Conservation (phyloP, 208 protist genomes). For the Leishmania guyanensis region DNA sequence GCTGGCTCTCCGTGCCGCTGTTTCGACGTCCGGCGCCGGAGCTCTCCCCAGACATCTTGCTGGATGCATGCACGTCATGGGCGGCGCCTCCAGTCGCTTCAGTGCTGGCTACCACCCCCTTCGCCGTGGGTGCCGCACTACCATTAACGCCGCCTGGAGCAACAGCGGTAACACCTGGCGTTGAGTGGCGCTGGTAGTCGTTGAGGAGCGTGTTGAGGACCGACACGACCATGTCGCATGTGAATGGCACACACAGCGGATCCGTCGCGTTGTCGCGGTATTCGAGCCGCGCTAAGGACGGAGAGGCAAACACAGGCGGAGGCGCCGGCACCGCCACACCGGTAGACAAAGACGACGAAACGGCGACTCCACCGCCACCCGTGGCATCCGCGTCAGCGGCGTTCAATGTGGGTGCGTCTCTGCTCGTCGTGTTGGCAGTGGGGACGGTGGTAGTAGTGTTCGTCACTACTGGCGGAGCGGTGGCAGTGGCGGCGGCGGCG, state of each 20-base stretch:
- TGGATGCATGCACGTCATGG: not conserved
- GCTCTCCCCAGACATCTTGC: not conserved
- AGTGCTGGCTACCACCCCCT: not conserved
- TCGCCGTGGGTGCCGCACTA: not conserved
- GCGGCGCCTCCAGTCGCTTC: not conserved
- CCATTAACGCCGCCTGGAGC: not conserved
- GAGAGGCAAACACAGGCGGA: conserved; percentile 60
- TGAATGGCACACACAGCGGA: conserved; percentile 56
- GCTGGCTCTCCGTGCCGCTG: not conserved
- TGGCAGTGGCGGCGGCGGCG: conserved; percentile 10
- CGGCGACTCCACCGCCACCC: not conserved
- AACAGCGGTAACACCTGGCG: not conserved
- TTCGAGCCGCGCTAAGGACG: conserved; percentile 40
- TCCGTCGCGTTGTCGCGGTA: conserved; percentile 58
- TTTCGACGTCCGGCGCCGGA: not conserved
- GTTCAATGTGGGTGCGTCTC: not conserved
- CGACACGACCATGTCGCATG: conserved; percentile 15
- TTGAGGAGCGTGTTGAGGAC: not conserved
- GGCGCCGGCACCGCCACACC: conserved; percentile 15
- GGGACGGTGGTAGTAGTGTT: not conserved
- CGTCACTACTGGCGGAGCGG: not conserved
- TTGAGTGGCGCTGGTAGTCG: not conserved
- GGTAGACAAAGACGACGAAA: not conserved
- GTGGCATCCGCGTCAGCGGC: not conserved
- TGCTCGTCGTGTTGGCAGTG: not conserved